Evolutionary conservation across 768 basidiomycete species (phyloP).

Genomic region (Tricholoma sp.): DNA sequence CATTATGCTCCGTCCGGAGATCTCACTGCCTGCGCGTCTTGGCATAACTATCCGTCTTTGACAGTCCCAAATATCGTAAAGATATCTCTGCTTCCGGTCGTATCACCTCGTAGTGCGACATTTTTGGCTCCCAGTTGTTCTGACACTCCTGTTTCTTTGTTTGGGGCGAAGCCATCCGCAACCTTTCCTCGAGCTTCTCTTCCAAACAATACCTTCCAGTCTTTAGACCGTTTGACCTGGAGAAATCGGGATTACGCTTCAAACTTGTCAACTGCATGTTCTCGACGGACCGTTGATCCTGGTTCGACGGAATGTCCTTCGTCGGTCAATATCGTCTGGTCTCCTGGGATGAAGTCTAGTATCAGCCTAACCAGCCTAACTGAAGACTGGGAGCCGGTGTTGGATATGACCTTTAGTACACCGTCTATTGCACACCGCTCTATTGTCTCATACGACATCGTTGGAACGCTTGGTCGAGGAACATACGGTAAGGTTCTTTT

Average conservation of each 20-base stretch:
- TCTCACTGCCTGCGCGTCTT: conserved; percentile 8
- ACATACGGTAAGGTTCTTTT: conserved; percentile 22
- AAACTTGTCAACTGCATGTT: not conserved
- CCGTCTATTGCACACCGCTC: not conserved
- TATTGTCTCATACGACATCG: conserved; percentile 7
- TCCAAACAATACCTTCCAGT: not conserved
- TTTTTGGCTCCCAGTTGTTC: not conserved
- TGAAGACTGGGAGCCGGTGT: not conserved
- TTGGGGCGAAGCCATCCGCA: not conserved
- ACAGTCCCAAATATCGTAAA: conserved; percentile 2
- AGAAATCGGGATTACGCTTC: not conserved
- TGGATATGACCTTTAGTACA: not conserved
- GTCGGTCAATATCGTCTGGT: not conserved
- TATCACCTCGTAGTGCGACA: not conserved
- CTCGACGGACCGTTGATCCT: not conserved
- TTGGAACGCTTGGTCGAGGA: conserved; percentile 19
- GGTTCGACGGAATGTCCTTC: not conserved
- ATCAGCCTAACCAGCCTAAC: not conserved
- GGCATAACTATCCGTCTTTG: not conserved
- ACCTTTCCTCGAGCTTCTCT: not conserved
- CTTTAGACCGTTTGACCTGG: not conserved
- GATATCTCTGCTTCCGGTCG: not conserved
- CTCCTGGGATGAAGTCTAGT: not conserved
- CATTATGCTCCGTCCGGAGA: conserved; percentile 2
- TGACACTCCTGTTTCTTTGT: not conserved